A percentile compares a stretch with the other conserved stretches of the same genome.
Evolutionary conservation across 192 early-diverging fungal species (phyloP).

Genomic region (Entomortierella beljakovae): DNA sequence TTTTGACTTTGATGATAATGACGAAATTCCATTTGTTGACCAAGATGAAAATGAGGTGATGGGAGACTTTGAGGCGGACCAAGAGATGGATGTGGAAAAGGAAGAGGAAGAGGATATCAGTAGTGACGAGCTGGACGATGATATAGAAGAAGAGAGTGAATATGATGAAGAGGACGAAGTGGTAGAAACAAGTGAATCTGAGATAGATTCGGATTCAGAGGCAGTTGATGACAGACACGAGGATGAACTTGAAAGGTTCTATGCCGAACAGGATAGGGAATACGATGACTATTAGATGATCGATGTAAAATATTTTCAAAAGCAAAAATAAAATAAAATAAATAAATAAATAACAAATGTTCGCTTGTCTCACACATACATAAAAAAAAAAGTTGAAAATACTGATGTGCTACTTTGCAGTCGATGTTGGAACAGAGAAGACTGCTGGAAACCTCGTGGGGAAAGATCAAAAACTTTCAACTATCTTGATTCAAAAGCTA

Average conservation of each 20-base stretch:
- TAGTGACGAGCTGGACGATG: background rate
- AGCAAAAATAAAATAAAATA: too few species aligned
- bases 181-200: constrained; percentile 6
- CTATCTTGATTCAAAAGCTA: too few species aligned
- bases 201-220: background rate
- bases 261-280: constrained; percentile 20
- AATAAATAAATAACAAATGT: too few species aligned
- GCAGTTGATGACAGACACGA: constrained; percentile 3
- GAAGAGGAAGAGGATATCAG: constrained; percentile 48
- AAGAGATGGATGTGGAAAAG: constrained; percentile 49
- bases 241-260: constrained; percentile 7
- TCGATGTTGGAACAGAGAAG: too few species aligned
- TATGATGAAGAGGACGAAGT: constrained; percentile 23
- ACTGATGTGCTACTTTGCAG: too few species aligned
- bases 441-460: too few species aligned
- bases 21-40: constrained; percentile 25
- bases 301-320: too few species aligned
- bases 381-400: too few species aligned
- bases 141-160: constrained; percentile 14
- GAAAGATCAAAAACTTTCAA: too few species aligned
- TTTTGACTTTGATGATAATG: constrained; percentile 40
- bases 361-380: too few species aligned
- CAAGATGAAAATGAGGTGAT: constrained; percentile 30
- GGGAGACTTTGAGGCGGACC: constrained; percentile 22
- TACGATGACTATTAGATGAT: constrained; percentile 16